Conservation (phyloP, 352 stramenopile genomes). For the Pythium aphanidermatum region DNA sequence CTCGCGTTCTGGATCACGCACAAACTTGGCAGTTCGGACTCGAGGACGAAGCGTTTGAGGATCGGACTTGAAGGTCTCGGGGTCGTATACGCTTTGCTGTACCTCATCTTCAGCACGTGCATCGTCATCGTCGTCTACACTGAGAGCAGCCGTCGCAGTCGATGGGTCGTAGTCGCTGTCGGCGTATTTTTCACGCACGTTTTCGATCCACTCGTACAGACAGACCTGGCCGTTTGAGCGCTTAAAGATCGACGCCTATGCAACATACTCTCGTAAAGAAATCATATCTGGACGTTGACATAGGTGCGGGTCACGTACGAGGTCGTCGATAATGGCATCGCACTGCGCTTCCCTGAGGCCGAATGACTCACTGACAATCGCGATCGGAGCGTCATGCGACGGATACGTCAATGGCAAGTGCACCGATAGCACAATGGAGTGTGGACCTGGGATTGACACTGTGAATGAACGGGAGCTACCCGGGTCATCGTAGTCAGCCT, state of each 20-base stretch:
- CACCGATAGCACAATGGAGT: constrained; percentile 63
- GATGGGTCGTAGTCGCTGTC: constrained; percentile 31
- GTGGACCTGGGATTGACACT: constrained; percentile 46
- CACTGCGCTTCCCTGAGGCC: constrained; percentile 65
- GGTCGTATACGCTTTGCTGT: constrained; percentile 3
- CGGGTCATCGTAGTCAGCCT: constrained; percentile 35
- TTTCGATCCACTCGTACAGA: constrained; percentile 85
- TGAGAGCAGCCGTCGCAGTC: background rate
- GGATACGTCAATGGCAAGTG: constrained; percentile 71
- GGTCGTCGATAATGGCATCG: constrained; percentile 50
- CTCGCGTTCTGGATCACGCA: constrained; percentile 55
- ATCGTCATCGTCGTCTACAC: constrained; percentile 8
- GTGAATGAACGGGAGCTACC: constrained; percentile 47
- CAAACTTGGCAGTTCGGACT: constrained; percentile 49
- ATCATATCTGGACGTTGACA: background rate
- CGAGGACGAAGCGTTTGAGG: constrained; percentile 55
- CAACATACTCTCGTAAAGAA: constrained; percentile 5
- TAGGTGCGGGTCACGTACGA: constrained; percentile 26
- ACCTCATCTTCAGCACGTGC: constrained; percentile 1
- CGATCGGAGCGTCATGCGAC: constrained; percentile 56
- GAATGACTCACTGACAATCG: constrained; percentile 78
- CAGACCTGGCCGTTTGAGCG: constrained; percentile 73
- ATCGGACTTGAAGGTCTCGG: constrained; percentile 40
- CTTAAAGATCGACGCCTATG: constrained; percentile 49
- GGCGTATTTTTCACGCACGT: constrained; percentile 65